Evolutionary conservation across 495 filamentous ascomycete genomes (phyloP).

Genomic region (Hypoxylon fragiforme): DNA sequence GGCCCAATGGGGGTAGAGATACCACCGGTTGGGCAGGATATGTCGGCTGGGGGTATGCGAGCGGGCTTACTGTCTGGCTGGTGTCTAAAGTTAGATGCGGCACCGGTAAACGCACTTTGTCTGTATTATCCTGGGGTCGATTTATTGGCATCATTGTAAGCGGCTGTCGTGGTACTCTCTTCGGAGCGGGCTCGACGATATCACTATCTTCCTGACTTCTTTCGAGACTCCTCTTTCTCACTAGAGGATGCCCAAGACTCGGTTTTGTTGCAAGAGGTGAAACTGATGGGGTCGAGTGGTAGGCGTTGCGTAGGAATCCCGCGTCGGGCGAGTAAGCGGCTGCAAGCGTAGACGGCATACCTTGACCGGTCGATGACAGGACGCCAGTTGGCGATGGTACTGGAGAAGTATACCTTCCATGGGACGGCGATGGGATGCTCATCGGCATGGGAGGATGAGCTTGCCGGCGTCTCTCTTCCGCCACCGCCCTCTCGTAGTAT

Average conservation of each 20-base stretch:
- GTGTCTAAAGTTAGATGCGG: constrained; percentile 53
- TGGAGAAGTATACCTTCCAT: constrained; percentile 44
- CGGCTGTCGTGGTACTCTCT: constrained; percentile 50
- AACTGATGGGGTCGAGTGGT: constrained; percentile 44
- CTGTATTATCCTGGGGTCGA: constrained; percentile 28
- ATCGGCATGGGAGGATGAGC: constrained; percentile 40
- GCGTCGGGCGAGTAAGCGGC: constrained; percentile 39
- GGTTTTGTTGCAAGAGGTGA: constrained; percentile 60
- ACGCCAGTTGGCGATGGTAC: constrained; percentile 51
- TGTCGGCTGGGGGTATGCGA: constrained; percentile 20
- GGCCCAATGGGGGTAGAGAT: constrained; percentile 49
- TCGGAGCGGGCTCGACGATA: constrained; percentile 66
- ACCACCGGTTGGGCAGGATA: constrained; percentile 45
- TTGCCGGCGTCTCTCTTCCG: constrained; percentile 37
- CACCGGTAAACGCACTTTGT: constrained; percentile 41
- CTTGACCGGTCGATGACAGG: constrained; percentile 40
- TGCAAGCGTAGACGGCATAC: constrained; percentile 30
- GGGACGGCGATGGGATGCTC: constrained; percentile 42
- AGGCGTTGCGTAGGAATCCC: constrained; percentile 34
- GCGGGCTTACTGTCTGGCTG: constrained; percentile 25
- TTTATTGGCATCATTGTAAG: constrained; percentile 43
- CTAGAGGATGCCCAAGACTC: constrained; percentile 44
- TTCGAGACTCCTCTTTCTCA: constrained; percentile 75
- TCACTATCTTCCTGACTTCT: constrained; percentile 67
- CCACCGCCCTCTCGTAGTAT: constrained; percentile 71